A percentile compares a stretch with the other conserved stretches of the same genome.
phyloP scores from a whole-genome alignment of 257 asterid genomes.

The Solanum gandarillasii region DNA sequence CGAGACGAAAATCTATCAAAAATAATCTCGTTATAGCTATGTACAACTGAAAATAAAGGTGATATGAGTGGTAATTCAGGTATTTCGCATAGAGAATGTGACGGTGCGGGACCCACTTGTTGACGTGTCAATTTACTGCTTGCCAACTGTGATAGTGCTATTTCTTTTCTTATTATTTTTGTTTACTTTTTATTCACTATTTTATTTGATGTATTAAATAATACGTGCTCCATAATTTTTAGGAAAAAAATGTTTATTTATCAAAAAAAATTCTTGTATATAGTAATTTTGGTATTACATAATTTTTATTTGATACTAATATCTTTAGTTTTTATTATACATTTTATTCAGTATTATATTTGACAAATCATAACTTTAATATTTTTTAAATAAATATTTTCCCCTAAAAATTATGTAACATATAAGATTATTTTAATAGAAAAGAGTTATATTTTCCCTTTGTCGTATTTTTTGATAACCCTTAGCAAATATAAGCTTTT shows the following conservation, averaged over 20 bases:
- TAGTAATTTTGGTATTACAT: neutral
- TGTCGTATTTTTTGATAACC: too few species aligned
- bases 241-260: too few species aligned
- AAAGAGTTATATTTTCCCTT: too few species aligned
- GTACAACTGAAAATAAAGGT: neutral
- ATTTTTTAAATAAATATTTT: too few species aligned
- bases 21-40: neutral
- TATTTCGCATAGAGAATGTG: constrained; percentile 7
- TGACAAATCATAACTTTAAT: too few species aligned
- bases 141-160: neutral
- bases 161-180: neutral
- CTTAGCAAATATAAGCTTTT: neutral
- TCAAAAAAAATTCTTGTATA: too few species aligned
- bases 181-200: neutral
- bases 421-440: too few species aligned
- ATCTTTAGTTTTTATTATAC: neutral
- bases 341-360: neutral
- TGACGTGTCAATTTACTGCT: constrained; percentile 37
- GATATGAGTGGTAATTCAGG: neutral
- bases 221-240: neutral
- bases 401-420: neutral
- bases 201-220: too few species aligned
- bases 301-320: neutral
- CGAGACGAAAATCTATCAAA: neutral
- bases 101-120: constrained; percentile 35